Evolutionary conservation across 208 protist genomes (phyloP), one percentile per base, ranked within the genome.

Genomic region (Perkinsela sp.): DNA sequence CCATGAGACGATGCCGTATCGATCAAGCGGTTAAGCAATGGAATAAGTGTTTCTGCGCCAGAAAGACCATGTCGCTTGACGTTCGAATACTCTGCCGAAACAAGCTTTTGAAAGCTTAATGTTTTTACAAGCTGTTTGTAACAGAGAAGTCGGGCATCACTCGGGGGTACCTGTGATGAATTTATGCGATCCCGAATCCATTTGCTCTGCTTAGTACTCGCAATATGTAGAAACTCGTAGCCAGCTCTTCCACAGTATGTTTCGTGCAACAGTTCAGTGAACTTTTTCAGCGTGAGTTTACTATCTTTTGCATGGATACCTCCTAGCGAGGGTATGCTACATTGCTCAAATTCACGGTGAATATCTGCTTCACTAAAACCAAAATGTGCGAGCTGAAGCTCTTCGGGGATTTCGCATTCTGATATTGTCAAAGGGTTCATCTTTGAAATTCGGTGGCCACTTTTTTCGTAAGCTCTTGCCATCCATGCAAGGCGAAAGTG

Each of bases 31-130:
- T 94, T 95, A 78, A 97, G 83, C 69, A 86, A 85, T 2, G 93
- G 88, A 73, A 98, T 96, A 65, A 96, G 77, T 1, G 85, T 78
- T 77, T 98, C 96, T 67, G 86, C 83, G 66, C 95, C 94, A 73
- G 96, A 93, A 31, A 97, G 78, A 68, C 94, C 95, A 77, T 97
- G 97, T 71, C 95, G 88, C 81, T 97, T 95, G 73, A 90, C 85
- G 1, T 80, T 90, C 31, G 79, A 73, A 75, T 84, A 94, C 30
- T 93, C 87, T 67, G 93, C 81, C 57, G 83, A 94, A 16, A 81
- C 87, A 28, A 97, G 77, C 48, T 77, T 71, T 68, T 96, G 80
- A 73, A 93, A 90, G 28, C 94, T 75, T 66, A 76, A 78, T 32
- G 81, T 68, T 73, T 93, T 90, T 67, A 96, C 87, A 30, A 86